A percentile compares a stretch with the other conserved stretches of the same genome.
These are phyloP conservation scores for Pythium dissimile DNA, from an alignment of 352 stramenopile species.

Conservation along the genomic window DNA sequence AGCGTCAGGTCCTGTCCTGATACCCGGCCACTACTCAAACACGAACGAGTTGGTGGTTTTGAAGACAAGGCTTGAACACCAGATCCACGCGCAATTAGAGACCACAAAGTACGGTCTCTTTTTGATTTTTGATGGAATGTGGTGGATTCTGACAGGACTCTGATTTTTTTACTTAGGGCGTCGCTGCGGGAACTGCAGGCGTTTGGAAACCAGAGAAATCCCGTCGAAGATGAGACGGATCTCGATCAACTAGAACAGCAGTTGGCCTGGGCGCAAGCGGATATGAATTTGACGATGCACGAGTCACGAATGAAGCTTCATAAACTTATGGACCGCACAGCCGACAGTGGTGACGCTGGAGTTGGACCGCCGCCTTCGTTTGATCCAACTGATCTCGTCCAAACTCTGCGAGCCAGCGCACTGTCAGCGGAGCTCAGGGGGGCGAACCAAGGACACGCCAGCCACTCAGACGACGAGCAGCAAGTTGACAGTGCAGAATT, in stretches of 20 bases:
- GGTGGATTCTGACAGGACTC: background rate
- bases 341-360: too few relatives aligned
- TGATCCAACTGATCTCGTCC: constrained; percentile 2
- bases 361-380: too few relatives aligned
- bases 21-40: constrained; percentile 24
- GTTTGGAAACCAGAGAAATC: background rate
- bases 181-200: constrained; percentile 27
- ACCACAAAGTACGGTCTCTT: constrained; percentile 45
- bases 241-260: constrained; percentile 21
- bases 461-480: too few relatives aligned
- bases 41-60: constrained; percentile 31
- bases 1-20: background rate
- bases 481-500: background rate
- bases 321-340: constrained; percentile 4
- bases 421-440: background rate
- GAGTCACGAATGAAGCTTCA: constrained; percentile 17
- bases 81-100: constrained; percentile 46
- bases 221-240: constrained; percentile 19
- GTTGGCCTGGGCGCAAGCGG: constrained; percentile 8
- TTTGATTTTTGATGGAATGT: too few relatives aligned
- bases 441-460: background rate
- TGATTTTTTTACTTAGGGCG: constrained; percentile 16
- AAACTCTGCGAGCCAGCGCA: constrained; percentile 7
- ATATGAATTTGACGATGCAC: constrained; percentile 29
- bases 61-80: constrained; percentile 32